phyloP scores from a whole-genome alignment of 352 stramenopile genomes.

The Globisporangium nagaii region DNA sequence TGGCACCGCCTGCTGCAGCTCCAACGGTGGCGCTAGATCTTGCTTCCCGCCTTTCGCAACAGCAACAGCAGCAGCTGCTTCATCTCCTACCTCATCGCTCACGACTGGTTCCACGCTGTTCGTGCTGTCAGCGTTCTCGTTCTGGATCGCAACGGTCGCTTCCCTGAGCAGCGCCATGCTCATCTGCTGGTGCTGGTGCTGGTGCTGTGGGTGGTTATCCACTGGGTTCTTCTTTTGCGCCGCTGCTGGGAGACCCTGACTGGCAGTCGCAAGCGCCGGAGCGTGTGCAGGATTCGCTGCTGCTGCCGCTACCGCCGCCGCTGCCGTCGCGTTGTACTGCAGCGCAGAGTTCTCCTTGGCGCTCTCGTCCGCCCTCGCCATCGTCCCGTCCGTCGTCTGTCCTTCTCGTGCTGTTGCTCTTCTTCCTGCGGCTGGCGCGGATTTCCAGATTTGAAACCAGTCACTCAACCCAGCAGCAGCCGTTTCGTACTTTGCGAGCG shows the following conservation, averaged over 20 bases:
- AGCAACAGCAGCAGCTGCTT: background rate
- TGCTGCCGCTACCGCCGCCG: background rate
- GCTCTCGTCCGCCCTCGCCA: background rate
- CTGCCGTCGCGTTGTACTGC: background rate
- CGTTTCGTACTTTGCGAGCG: background rate
- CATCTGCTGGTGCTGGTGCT: background rate
- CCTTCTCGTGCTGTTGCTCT: background rate
- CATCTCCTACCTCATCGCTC: background rate
- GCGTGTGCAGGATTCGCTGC: background rate
- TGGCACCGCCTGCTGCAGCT: background rate
- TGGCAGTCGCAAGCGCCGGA: background rate
- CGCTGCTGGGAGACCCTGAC: background rate
- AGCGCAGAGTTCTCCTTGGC: slow-evolving; percentile 6
- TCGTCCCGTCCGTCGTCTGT: background rate
- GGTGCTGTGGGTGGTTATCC: background rate
- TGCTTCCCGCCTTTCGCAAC: background rate
- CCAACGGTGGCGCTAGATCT: background rate
- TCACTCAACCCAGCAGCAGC: too few relatives aligned
- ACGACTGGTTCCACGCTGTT: background rate
- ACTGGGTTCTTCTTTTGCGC: background rate
- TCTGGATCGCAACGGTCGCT: background rate
- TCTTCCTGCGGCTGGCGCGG: background rate
- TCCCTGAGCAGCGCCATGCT: background rate
- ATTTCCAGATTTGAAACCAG: slow-evolving; percentile 4
- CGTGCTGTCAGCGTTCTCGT: background rate